Conservation (phyloP, 1,139 yeast genomes). For the Pichia cactophila region DNA sequence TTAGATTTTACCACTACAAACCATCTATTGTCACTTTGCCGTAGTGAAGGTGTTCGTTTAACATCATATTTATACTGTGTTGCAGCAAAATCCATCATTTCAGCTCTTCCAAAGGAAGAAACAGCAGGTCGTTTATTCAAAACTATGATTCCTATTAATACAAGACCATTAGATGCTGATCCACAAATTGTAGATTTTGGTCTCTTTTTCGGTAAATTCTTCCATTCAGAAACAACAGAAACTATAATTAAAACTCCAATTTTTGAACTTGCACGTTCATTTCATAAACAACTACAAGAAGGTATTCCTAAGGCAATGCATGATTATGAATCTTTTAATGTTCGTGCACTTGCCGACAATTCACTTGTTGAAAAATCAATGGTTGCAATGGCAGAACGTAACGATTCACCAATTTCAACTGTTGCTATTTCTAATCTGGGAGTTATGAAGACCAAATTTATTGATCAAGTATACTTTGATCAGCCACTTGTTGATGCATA, state of each 20-base stretch:
- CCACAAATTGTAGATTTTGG: conserved; percentile 6
- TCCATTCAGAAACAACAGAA: neutral
- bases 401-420: conserved; percentile 8
- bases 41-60: conserved; percentile 6
- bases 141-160: conserved; percentile 12
- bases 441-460: neutral
- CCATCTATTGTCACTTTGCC: conserved; percentile 1
- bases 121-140: neutral
- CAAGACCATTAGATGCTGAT: neutral
- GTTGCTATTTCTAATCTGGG: conserved; percentile 13
- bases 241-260: neutral
- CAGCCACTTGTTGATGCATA: conserved; percentile 16
- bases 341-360: neutral
- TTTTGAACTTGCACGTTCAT: neutral
- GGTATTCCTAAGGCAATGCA: neutral
- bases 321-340: neutral
- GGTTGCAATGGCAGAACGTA: conserved; percentile 3
- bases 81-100: conserved; percentile 1
- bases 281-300: neutral
- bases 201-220: conserved; percentile 11
- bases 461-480: conserved; percentile 10
- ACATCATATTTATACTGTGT: conserved; percentile 10
- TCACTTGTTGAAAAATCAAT: conserved; percentile 2
- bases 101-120: neutral
- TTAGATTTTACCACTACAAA: neutral